These are phyloP conservation scores for Sarcocystis neurona DNA, from an alignment of 169 alveolate genomes.

Conservation along the genomic window DNA sequence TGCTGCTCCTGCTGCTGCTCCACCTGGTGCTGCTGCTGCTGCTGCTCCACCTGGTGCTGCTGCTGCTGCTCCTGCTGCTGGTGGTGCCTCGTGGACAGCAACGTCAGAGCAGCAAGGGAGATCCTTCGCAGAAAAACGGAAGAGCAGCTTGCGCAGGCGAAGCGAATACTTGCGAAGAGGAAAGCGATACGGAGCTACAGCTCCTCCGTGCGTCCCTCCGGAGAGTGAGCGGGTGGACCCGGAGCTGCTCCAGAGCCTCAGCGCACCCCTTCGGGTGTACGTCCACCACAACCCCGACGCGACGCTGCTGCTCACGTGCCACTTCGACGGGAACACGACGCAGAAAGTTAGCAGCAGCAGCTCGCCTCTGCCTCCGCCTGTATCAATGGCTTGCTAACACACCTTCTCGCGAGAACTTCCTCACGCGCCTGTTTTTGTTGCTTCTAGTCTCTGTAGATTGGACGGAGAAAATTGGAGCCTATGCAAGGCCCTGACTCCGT, in stretches of 20 bases:
- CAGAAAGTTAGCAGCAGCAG: constrained; percentile 11
- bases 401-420: no score
- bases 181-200: constrained; percentile 5
- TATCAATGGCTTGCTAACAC: no score
- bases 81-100: no score
- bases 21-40: neutral
- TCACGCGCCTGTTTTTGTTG: no score
- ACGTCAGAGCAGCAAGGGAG: no score
- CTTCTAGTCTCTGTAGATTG: no score
- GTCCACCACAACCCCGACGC: constrained; percentile 16
- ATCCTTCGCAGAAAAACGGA: neutral
- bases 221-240: constrained; percentile 22
- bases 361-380: no score
- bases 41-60: constrained; percentile 25
- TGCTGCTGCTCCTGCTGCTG: neutral
- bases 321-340: constrained; percentile 9
- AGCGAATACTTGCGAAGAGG: constrained; percentile 18
- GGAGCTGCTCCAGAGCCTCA: neutral
- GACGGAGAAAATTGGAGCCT: no score
- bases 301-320: constrained; percentile 8
- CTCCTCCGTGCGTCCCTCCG: neutral
- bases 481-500: no score
- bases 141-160: constrained; percentile 21
- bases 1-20: no score
- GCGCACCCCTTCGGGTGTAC: neutral